These are phyloP conservation scores for Amoeboaphelidium protococcarum DNA, from an alignment of 371 early-diverging fungal genomes.

Conservation along the genomic window DNA sequence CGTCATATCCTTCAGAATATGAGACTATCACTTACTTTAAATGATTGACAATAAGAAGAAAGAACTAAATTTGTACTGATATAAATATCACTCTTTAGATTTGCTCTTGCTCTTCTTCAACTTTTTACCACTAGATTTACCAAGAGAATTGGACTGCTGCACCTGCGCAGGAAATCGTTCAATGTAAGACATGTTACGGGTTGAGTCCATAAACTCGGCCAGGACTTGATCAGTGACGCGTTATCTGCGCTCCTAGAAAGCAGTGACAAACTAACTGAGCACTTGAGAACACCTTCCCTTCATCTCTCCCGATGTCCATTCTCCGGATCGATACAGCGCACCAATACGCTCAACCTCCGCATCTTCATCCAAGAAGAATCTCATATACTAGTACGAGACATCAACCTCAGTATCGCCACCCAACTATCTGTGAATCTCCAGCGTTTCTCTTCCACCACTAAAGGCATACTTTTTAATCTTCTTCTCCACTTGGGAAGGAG, in stretches of 20 bases:
- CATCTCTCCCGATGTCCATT: slow-evolving; percentile 22
- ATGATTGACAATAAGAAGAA: not conserved
- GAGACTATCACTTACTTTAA: not conserved
- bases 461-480: slow-evolving; percentile 96
- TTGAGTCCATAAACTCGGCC: slow-evolving; percentile 29
- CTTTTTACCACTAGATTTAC: too few relatives aligned
- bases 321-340: slow-evolving; percentile 11
- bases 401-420: slow-evolving; percentile 97
- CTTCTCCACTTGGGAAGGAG: slow-evolving; percentile 81
- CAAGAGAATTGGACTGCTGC: too few relatives aligned
- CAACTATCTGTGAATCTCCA: slow-evolving; percentile 59
- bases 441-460: slow-evolving; percentile 81
- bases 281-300: slow-evolving; percentile 80
- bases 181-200: not conserved
- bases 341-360: slow-evolving; percentile 45
- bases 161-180: not conserved
- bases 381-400: slow-evolving; percentile 86
- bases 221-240: slow-evolving; percentile 33
- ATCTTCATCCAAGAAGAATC: slow-evolving; percentile 93
- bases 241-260: slow-evolving; percentile 52
- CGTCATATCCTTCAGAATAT: not conserved
- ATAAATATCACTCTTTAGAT: too few relatives aligned
- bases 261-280: slow-evolving; percentile 51
- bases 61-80: too few relatives aligned
- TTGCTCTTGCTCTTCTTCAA: too few relatives aligned